Base-by-base conservation (phyloP, 192 early-diverging fungal genomes). In the Ambispora gerdemannii region DNA sequence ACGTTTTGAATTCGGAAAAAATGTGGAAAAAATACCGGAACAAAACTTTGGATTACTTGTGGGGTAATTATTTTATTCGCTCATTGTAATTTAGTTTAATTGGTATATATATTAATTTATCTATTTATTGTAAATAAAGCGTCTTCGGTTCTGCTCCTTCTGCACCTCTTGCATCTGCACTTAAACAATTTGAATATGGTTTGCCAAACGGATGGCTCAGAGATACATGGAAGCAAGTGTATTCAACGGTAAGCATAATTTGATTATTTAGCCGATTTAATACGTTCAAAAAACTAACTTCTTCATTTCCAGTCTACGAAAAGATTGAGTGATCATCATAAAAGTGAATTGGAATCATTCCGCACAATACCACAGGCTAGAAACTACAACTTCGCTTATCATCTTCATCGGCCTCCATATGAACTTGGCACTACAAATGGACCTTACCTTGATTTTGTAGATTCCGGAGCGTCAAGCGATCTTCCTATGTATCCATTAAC, bases 391-490 rank as follows among this genome's bases (percentile, higher is more conserved):
- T 30, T 86, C 89, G 53, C 82, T 82, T 92, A 7, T 88, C 90
- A 43, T 87, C 88, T 34, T 84, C 83, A 50, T 83, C 80, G 33
- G 83, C 88, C 72, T 78, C 85, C 61, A 76, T 72, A 58, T 63
- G 77, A 72, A 52, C 71, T 69, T 38, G 38, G 62, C 17, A 11
- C 1, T 11, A 11, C 27, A 58, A 2, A 28, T 58, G 11, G n/a
- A 58, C 27, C 55, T 25, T 11, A 2, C 13, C 27, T 58, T 2
- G n/a, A 25, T 28, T 72, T 91, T 51, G 88, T 88, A 79, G 91
- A 93, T 73, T 90, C 90, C 19, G 91, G 89, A 8, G 82, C 89
- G 77, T 86, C 90, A 60, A 93, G 92, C 76, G 91, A 93, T 73
- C 77, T 91, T 52, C 89, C 92, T 0, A 85, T 93, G 47, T 88